Conservation (phyloP, 164 flowering plant species). For the Liriodendron chinense region DNA sequence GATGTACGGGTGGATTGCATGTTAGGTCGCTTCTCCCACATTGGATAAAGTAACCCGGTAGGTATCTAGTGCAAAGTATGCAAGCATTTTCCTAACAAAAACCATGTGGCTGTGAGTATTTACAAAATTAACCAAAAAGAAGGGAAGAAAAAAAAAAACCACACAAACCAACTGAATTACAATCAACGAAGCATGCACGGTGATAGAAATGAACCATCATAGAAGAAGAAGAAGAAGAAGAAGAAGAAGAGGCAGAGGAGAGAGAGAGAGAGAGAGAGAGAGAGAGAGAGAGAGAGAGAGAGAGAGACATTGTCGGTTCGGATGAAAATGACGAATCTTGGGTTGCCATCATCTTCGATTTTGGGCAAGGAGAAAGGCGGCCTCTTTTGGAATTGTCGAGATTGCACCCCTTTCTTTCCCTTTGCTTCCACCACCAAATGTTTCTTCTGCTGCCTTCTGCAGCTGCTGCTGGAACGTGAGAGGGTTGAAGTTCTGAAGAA, state of each 20-base stretch:
- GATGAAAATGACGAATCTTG: conserved; percentile 82
- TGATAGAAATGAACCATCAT: no score
- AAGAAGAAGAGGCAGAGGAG: no score
- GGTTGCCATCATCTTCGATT: conserved; percentile 92
- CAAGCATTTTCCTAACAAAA: background rate
- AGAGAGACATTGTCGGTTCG: conserved; percentile 68
- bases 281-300: background rate
- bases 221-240: no score
- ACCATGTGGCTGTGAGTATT: background rate
- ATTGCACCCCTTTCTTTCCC: conserved; percentile 68
- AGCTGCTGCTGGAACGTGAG: conserved; percentile 6
- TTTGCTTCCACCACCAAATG: conserved; percentile 69
- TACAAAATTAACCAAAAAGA: background rate
- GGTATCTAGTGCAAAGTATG: background rate
- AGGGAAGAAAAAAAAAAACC: no score
- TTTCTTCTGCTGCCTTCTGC: conserved; percentile 6
- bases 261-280: no score
- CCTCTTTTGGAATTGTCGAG: conserved; percentile 56
- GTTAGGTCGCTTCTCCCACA: no score
- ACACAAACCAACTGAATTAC: no score
- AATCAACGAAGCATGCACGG: no score
- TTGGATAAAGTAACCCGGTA: background rate
- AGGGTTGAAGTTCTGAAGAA: conserved; percentile 31
- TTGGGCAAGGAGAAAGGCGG: conserved; percentile 69
- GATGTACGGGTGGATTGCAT: no score